phyloP scores from a whole-genome alignment of 2,329 filamentous ascomycete genomes.

The Neofusicoccum sp. region DNA sequence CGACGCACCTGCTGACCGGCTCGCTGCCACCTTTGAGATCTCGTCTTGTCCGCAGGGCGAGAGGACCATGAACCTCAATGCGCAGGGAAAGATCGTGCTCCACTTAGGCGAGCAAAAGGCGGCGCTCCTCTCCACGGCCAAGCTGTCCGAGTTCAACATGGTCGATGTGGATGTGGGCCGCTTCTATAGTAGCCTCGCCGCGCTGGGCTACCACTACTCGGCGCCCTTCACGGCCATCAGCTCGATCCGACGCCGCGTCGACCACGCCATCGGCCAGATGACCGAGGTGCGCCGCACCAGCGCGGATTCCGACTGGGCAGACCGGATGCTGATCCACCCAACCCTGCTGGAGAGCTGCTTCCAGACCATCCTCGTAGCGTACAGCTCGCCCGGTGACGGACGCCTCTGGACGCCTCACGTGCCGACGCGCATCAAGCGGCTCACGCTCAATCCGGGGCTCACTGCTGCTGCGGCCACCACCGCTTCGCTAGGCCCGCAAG shows the following conservation, averaged over 20 bases:
- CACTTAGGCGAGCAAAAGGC: background rate
- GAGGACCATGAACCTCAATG: background rate
- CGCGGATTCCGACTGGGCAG: too few relatives aligned
- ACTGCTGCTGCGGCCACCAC: background rate
- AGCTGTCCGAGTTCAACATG: background rate
- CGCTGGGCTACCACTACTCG: constrained; percentile 26
- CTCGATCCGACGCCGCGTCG: too few relatives aligned
- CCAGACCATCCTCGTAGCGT: constrained; percentile 31
- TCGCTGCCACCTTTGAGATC: background rate
- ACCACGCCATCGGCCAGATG: too few relatives aligned
- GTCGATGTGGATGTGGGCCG: background rate
- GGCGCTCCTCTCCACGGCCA: background rate
- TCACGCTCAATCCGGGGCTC: constrained; percentile 24
- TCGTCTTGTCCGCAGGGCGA: background rate
- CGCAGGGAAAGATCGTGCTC: background rate
- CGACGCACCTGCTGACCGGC: background rate
- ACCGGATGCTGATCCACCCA: constrained; percentile 24
- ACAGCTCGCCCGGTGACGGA: constrained; percentile 28
- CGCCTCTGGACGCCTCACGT: constrained; percentile 27
- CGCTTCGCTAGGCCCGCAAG: too few relatives aligned
- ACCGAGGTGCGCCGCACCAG: too few relatives aligned
- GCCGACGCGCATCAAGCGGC: constrained; percentile 21
- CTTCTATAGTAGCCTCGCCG: constrained; percentile 23
- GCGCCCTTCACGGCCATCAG: constrained; percentile 6
- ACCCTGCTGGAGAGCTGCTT: constrained; percentile 32